Evolutionary conservation across 306 rosid genomes (phyloP).

Genomic region (Rosa persica): DNA sequence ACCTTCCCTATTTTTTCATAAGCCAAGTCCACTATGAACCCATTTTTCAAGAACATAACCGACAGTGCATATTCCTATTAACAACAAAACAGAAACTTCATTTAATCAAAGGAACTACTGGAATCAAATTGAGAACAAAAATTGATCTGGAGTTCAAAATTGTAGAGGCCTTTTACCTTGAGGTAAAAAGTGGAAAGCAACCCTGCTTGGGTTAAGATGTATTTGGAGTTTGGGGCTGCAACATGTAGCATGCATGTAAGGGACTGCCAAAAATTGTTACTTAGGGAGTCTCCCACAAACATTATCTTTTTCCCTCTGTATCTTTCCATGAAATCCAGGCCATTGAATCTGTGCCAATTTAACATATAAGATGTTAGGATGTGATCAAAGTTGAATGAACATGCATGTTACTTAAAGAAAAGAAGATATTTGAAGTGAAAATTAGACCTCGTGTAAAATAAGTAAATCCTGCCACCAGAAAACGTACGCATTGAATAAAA

Average conservation of each 20-base stretch:
- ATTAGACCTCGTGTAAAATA: no score
- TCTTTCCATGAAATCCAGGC: conserved; percentile 56
- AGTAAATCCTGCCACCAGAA: no score
- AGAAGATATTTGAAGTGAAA: no score
- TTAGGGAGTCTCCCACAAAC: conserved; percentile 83
- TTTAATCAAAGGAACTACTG: neutral
- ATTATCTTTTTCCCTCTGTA: conserved; percentile 57
- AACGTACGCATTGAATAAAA: no score
- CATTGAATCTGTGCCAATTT: conserved; percentile 51
- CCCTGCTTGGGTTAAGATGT: conserved; percentile 25
- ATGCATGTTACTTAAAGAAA: neutral
- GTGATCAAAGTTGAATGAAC: neutral
- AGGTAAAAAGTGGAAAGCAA: conserved; percentile 39
- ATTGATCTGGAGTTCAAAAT: neutral
- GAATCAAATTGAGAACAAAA: neutral
- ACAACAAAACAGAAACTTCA: neutral
- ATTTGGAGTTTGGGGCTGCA: conserved; percentile 49
- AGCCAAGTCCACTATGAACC: conserved; percentile 62
- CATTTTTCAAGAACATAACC: conserved; percentile 60
- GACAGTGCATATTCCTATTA: conserved; percentile 52
- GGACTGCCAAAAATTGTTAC: conserved; percentile 83
- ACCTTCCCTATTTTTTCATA: conserved; percentile 45
- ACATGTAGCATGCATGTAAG: conserved; percentile 61
- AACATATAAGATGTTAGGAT: neutral
- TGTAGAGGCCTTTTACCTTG: conserved; percentile 30